phyloP scores from a whole-genome alignment of 2,329 filamentous ascomycete genomes.

The Alternaria incomplexa region DNA sequence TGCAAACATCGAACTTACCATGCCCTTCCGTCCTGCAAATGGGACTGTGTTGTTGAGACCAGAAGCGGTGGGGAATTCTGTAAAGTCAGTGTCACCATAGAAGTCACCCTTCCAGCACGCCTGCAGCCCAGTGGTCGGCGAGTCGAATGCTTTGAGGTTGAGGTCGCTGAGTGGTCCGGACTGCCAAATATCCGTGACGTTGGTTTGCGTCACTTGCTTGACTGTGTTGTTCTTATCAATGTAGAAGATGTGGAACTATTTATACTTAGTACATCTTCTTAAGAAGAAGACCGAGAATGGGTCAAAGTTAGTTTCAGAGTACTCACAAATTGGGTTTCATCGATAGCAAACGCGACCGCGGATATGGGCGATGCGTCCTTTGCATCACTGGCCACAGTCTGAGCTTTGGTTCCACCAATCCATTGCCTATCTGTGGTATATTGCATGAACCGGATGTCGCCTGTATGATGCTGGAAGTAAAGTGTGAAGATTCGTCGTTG shows the following conservation, averaged over 20 bases:
- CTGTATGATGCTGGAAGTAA: slow-evolving; percentile 55
- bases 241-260: slow-evolving; percentile 51
- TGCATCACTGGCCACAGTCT: slow-evolving; percentile 51
- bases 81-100: slow-evolving; percentile 47
- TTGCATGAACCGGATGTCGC: slow-evolving; percentile 51
- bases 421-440: slow-evolving; percentile 46
- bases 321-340: slow-evolving; percentile 46
- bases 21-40: slow-evolving; percentile 43
- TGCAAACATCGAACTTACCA: slow-evolving; percentile 20
- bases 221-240: slow-evolving; percentile 49
- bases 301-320: background rate
- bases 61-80: slow-evolving; percentile 43
- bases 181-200: slow-evolving; percentile 49
- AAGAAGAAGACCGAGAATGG: background rate
- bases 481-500: slow-evolving; percentile 50
- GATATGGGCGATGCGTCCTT: slow-evolving; percentile 54
- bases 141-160: slow-evolving; percentile 85
- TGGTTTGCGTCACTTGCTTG: slow-evolving; percentile 49
- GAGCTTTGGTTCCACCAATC: slow-evolving; percentile 47
- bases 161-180: slow-evolving; percentile 65
- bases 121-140: slow-evolving; percentile 86
- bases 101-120: slow-evolving; percentile 79
- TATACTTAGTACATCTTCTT: background rate
- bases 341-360: slow-evolving; percentile 50
- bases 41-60: slow-evolving; percentile 33